phyloP scores from a whole-genome alignment of 805 yeast species.

The Metschnikowia arizonensis region DNA sequence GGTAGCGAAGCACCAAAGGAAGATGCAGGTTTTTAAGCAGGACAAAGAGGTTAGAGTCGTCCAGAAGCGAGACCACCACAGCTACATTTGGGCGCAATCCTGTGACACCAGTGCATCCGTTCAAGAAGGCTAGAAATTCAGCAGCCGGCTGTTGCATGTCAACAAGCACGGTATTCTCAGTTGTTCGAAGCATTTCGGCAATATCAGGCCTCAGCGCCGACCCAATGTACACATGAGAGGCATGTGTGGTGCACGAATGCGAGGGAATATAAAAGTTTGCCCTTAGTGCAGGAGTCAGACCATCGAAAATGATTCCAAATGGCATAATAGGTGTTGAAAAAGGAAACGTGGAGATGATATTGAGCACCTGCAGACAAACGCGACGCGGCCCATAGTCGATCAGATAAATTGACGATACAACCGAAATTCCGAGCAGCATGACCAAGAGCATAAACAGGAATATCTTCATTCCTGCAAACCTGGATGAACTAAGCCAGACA shows the following conservation, averaged over 20 bases:
- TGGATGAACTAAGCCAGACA: too few relatives aligned
- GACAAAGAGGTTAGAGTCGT: background rate
- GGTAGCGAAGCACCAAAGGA: constrained; percentile 4
- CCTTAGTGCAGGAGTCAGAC: background rate
- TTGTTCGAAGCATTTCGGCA: background rate
- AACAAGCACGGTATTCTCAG: constrained; percentile 3
- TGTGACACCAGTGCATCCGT: background rate
- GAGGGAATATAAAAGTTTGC: constrained; percentile 12
- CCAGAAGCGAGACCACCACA: constrained; percentile 6
- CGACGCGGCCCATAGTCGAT: background rate
- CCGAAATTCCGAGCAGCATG: too few relatives aligned
- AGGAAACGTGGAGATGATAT: background rate
- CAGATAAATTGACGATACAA: too few relatives aligned
- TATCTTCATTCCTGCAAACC: too few relatives aligned
- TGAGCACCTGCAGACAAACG: background rate
- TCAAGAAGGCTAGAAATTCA: background rate
- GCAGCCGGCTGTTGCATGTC: background rate
- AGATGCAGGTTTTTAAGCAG: constrained; percentile 4
- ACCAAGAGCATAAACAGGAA: too few relatives aligned
- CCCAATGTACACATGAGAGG: constrained; percentile 2
- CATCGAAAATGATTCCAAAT: constrained; percentile 11
- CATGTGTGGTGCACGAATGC: background rate
- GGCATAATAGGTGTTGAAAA: constrained; percentile 5
- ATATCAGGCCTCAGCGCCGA: background rate
- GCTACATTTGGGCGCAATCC: background rate